Conservation (phyloP, 768 basidiomycete genomes). For the Naganishia vishniacii region DNA sequence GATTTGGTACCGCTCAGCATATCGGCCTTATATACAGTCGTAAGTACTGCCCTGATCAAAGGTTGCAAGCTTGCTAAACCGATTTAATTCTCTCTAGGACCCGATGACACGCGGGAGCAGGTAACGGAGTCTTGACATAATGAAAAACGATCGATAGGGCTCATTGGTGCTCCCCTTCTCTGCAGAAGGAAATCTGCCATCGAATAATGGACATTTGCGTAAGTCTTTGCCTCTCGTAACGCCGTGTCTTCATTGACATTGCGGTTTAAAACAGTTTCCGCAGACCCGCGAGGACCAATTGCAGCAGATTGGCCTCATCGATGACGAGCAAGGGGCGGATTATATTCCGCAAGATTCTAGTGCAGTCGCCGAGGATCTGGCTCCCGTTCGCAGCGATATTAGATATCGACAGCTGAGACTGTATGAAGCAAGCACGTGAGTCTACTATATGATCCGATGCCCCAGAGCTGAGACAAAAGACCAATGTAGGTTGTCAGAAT, state of each 20-base stretch:
- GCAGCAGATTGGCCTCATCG: not conserved
- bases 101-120: conserved; percentile 64
- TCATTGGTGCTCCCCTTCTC: not conserved
- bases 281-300: not conserved
- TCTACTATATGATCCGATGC: not conserved
- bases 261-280: no score
- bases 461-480: not conserved
- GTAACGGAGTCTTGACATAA: no score
- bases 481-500: not conserved
- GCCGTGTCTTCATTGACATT: no score
- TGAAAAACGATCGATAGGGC: not conserved
- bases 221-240: not conserved
- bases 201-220: conserved; percentile 23
- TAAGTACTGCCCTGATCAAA: conserved; percentile 40
- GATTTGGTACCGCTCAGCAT: conserved; percentile 54
- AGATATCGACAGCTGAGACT: conserved; percentile 8
- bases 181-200: conserved; percentile 4
- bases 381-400: not conserved
- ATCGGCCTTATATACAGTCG: conserved; percentile 78
- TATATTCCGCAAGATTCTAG: not conserved
- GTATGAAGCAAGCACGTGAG: conserved; percentile 20
- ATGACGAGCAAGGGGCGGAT: not conserved
- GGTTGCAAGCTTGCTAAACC: not conserved
- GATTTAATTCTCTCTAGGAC: conserved; percentile 52
- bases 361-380: not conserved